Evolutionary conservation across 2,329 filamentous ascomycete species (phyloP), one percentile per base, ranked within the genome.

Genomic region (Stemphylium vesicarium): DNA sequence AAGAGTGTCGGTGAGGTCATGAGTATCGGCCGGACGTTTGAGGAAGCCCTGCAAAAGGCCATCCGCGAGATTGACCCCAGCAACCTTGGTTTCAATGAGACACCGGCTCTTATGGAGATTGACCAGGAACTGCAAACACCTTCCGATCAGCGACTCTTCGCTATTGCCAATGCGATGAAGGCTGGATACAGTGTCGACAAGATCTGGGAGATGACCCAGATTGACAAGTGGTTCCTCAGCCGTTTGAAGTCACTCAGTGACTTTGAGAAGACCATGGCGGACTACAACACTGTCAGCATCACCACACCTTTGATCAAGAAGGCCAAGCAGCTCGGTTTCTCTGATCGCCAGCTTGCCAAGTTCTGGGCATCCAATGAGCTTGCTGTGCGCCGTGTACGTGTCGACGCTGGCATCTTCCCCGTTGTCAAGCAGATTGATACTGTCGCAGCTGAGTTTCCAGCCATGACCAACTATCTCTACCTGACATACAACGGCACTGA

Each of bases 1-100:
- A 99, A 98, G 88, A 96, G 92, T 85, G 93, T 99, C 48, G 95
- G 95, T 72, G 95, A 99, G 76, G 95, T 99, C 64, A 98, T 99
- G 95, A 94, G 90, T 70, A 97, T 99, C 65, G 95, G 95, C 53
- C 84, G 95, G 63, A 96, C 91, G 0, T 99, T 99, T 67, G 95
- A 99, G 78, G 95, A 99, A 79, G 95, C 95, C 8, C 96, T 99
- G 37, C 95, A 99, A 71, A 99, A 98, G 78, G 95, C 95, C 16
- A 99, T 99, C 68, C 89, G 95, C 45, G 88, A 92, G 36, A 94
- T 98, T 53, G 95, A 99, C 76, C 94, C 91, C 78, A 89, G 95
- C 81, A 98, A 98, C 74, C 83, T 96, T 20, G 95, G 95, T 26
- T 99, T 97, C 79, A 93, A 92, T 69, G 91, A 95, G 74, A 96